Evolutionary conservation across 1,284 basidiomycete species (phyloP).

Genomic region (Trichosporon sp.): DNA sequence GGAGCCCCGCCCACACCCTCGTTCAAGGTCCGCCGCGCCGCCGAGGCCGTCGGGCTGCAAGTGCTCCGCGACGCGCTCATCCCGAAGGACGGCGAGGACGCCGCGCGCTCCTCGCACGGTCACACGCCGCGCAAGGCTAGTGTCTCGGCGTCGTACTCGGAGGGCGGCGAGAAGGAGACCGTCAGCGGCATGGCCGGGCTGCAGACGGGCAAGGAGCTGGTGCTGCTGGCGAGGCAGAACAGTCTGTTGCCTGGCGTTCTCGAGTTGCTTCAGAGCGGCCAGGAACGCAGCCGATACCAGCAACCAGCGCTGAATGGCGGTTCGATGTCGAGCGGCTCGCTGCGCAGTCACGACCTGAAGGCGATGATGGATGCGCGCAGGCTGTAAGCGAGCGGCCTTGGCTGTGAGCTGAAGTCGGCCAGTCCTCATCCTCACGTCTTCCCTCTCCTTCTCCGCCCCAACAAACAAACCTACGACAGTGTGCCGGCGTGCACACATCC

Average conservation of each 20-base stretch:
- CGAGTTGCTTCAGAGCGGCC: conserved; percentile 43
- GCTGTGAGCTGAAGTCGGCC: no score
- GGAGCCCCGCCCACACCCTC: conserved; percentile 23
- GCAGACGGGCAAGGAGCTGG: conserved; percentile 55
- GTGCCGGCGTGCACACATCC: background rate
- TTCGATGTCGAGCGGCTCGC: background rate
- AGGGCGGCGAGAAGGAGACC: conserved; percentile 29
- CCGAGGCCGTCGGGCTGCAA: conserved; percentile 72
- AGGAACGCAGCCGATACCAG: conserved; percentile 13
- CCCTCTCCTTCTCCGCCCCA: background rate
- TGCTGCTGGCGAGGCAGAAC: conserved; percentile 56
- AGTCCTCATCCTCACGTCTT: no score
- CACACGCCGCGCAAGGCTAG: conserved; percentile 20
- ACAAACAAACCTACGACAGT: no score
- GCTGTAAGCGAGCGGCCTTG: no score
- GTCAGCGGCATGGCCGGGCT: conserved; percentile 22
- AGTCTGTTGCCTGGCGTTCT: conserved; percentile 52
- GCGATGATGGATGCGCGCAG: conserved; percentile 25
- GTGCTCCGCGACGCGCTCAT: conserved; percentile 82
- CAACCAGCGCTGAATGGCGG: background rate
- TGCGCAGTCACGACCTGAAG: conserved; percentile 21
- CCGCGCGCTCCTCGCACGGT: conserved; percentile 13
- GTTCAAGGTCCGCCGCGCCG: conserved; percentile 60
- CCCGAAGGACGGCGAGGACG: conserved; percentile 21
- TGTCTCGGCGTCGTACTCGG: conserved; percentile 38